Evolutionary conservation across 495 filamentous ascomycete genomes (phyloP).

Genomic region (Penicillium angulare): DNA sequence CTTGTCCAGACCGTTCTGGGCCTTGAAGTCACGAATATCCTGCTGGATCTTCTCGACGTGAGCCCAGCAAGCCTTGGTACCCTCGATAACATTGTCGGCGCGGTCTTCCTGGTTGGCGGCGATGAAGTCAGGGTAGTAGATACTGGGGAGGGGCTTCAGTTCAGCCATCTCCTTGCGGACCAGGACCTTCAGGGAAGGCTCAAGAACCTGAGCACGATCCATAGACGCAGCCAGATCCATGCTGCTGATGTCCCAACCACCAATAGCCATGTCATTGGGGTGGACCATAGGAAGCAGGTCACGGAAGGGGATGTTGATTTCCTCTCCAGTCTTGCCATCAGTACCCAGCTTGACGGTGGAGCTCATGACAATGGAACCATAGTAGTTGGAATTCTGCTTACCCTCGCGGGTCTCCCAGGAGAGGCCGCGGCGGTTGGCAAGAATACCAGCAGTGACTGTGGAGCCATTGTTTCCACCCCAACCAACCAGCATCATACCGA

Average conservation of each 20-base stretch:
- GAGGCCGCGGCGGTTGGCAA: slow-evolving; percentile 86
- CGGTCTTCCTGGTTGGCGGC: slow-evolving; percentile 97
- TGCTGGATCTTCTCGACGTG: slow-evolving; percentile 93
- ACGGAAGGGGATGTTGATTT: slow-evolving; percentile 96
- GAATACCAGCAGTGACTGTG: slow-evolving; percentile 95
- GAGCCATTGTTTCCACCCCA: slow-evolving; percentile 98
- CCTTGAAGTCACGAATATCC: slow-evolving; percentile 96
- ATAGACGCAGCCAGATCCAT: slow-evolving; percentile 88
- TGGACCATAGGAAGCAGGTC: slow-evolving; percentile 95
- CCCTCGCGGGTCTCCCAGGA: slow-evolving; percentile 94
- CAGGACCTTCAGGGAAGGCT: slow-evolving; percentile 83
- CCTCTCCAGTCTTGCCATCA: slow-evolving; percentile 77
- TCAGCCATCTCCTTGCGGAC: slow-evolving; percentile 90
- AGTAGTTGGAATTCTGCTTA: slow-evolving; percentile 85
- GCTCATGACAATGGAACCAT: slow-evolving; percentile 93
- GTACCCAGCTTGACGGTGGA: slow-evolving; percentile 96
- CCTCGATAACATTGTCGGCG: slow-evolving; percentile 86
- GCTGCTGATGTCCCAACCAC: slow-evolving; percentile 95
- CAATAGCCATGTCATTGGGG: slow-evolving; percentile 92
- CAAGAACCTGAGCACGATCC: slow-evolving; percentile 92
- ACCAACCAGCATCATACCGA: slow-evolving; percentile 95
- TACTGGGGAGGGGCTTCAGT: slow-evolving; percentile 87
- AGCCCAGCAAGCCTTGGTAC: slow-evolving; percentile 75
- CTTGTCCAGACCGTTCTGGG: slow-evolving; percentile 81
- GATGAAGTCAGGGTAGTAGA: slow-evolving; percentile 99